Evolutionary conservation across 306 rosid genomes (phyloP).

Genomic region (Trifolium pratense): DNA sequence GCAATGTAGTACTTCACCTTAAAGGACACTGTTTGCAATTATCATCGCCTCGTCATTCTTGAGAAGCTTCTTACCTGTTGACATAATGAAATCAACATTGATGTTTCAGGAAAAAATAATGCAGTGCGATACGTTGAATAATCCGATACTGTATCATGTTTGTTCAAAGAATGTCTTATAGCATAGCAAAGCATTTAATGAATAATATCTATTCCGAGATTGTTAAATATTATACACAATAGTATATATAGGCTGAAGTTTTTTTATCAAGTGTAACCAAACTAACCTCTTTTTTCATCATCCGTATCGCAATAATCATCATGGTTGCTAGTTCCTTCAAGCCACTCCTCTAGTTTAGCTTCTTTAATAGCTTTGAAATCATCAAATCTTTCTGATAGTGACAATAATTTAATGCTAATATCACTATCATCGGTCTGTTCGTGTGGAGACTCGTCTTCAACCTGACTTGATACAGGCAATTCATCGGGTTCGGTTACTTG

Average conservation of each 20-base stretch:
- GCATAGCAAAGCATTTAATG: slow-evolving; percentile 30
- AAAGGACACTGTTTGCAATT: background rate
- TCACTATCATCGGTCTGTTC: slow-evolving; percentile 44
- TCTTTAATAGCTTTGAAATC: slow-evolving; percentile 81
- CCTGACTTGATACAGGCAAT: slow-evolving; percentile 60
- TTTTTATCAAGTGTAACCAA: slow-evolving; percentile 5
- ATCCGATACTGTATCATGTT: slow-evolving; percentile 16
- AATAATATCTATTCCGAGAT: slow-evolving; percentile 19
- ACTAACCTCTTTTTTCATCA: slow-evolving; percentile 49
- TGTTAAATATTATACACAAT: slow-evolving; percentile 23
- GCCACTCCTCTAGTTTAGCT: slow-evolving; percentile 83
- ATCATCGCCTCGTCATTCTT: background rate
- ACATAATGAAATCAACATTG: background rate
- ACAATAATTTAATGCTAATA: slow-evolving; percentile 39
- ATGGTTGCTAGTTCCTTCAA: slow-evolving; percentile 54
- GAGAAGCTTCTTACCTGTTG: background rate
- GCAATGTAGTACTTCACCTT: background rate
- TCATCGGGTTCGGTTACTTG: slow-evolving; percentile 64
- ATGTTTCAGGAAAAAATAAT: background rate
- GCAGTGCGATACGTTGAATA: background rate
- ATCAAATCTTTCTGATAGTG: slow-evolving; percentile 56
- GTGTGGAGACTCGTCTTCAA: slow-evolving; percentile 55
- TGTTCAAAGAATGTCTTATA: slow-evolving; percentile 19
- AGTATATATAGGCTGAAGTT: slow-evolving; percentile 36
- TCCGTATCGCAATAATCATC: slow-evolving; percentile 38